Evolutionary conservation across 208 protist genomes (phyloP), one percentile per base, ranked within the genome.

Genomic region (Phytomonas francai): DNA sequence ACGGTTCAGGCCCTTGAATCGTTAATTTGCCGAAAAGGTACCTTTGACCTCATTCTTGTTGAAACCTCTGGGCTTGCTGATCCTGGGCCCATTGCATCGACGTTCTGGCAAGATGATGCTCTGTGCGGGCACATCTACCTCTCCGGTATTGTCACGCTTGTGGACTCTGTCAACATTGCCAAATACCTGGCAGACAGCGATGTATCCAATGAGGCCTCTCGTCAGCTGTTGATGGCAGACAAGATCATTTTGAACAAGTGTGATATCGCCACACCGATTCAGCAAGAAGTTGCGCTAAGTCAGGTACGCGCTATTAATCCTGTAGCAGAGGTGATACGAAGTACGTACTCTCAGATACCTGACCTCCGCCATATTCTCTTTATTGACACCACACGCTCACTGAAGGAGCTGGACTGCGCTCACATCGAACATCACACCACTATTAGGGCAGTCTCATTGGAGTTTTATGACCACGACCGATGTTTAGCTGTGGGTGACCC

Each of bases 231-330:
- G 6, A 85, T 97, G 68, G 97, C 97, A 4, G 95, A 98, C 73
- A 82, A 89, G 62, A 80, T 98, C 63, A 70, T 98, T 12, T 69
- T 98, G n/a, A 98, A 98, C 80, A 98, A 98, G 79, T 85, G 86
- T 42, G 97, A 98, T 73, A 83, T 97, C 34, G 68, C 81, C 45
- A 81, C 74, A 8, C 80, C 59, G n/a, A 74, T 71, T 49, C 83
- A 92, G 65, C 83, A 89, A 63, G 63, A 32, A 2, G 72, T 39
- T 56, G 84, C 89, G 12, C 34, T 80, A 36, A 67, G 12, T 28
- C 59, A 36, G 71, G 75, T 96, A 32, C 71, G 59, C 30, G 27
- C 49, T 14, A 83, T 96, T 59, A 96, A 97, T 69, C 85, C 90
- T 7, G 64, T 84, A 6, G 86, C 84, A 6, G 69, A 85, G 63